Conservation (phyloP, 1,139 yeast genomes). For the Lodderomyces jiufengensis region DNA sequence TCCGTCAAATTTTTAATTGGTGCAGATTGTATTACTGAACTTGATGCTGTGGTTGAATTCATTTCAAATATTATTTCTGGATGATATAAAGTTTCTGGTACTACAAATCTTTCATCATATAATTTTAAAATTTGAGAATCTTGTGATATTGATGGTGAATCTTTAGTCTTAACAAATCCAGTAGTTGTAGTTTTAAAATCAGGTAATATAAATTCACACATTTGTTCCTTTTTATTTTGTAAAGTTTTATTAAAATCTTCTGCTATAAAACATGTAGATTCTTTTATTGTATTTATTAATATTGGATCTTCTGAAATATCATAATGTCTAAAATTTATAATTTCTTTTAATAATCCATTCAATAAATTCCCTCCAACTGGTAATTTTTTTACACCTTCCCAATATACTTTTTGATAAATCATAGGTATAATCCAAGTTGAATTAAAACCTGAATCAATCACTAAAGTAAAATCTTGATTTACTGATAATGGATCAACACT, state of each 20-base stretch:
- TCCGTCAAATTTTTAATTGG: conserved; percentile 73
- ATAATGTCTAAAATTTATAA: conserved; percentile 86
- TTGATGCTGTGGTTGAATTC: conserved; percentile 25
- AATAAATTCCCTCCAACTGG: conserved; percentile 84
- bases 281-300: conserved; percentile 81
- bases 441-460: conserved; percentile 84
- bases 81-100: conserved; percentile 83
- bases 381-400: conserved; percentile 72
- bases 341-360: conserved; percentile 78
- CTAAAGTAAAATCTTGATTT: conserved; percentile 60
- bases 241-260: conserved; percentile 60
- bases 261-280: conserved; percentile 72
- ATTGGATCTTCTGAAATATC: conserved; percentile 91
- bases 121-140: conserved; percentile 67
- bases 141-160: conserved; percentile 12
- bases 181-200: conserved; percentile 77
- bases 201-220: conserved; percentile 75
- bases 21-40: conserved; percentile 40
- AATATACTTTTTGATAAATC: conserved; percentile 70
- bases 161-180: conserved; percentile 48
- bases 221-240: conserved; percentile 23
- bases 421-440: conserved; percentile 88
- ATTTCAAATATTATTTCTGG: conserved; percentile 65
- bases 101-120: conserved; percentile 78
- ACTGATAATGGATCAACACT: conserved; percentile 20